Conservation (phyloP, 306 rosid genomes). For the Corylus americana region DNA sequence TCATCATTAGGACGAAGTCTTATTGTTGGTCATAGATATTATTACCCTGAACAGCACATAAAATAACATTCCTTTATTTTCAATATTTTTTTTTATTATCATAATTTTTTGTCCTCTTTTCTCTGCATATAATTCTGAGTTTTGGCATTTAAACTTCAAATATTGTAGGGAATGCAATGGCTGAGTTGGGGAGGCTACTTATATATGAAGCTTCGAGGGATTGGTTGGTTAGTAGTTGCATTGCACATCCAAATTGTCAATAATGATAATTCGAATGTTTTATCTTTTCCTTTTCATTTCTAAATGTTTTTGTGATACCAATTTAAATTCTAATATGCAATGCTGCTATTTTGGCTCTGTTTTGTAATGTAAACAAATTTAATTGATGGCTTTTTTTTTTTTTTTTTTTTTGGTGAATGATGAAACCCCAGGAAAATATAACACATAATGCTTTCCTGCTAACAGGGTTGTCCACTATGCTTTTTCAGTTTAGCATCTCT, state of each 20-base stretch:
- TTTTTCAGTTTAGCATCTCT: neutral
- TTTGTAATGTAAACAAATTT: neutral
- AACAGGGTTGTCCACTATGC: conserved; percentile 3
- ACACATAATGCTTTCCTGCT: neutral
- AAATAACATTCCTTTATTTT: neutral
- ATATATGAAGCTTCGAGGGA: conserved; percentile 93
- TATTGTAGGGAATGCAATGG: conserved; percentile 86
- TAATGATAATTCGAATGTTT: conserved; percentile 1
- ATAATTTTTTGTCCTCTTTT: neutral
- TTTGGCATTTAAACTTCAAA: conserved; percentile 21
- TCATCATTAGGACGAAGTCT: neutral
- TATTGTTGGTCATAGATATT: neutral
- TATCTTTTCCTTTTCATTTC: neutral
- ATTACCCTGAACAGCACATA: neutral
- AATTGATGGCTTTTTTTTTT: neutral
- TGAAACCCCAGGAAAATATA: neutral
- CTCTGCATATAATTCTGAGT: neutral
- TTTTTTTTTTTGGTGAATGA: neutral
- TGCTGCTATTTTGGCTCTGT: neutral
- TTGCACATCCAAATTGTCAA: conserved; percentile 2
- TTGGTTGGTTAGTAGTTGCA: conserved; percentile 78
- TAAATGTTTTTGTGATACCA: conserved; percentile 5
- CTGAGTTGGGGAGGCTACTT: conserved; percentile 92
- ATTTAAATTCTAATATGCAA: conserved; percentile 1
- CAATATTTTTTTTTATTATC: neutral